Conservation (phyloP, 176 grass and related monocot species). For the Triticum monococcum region DNA sequence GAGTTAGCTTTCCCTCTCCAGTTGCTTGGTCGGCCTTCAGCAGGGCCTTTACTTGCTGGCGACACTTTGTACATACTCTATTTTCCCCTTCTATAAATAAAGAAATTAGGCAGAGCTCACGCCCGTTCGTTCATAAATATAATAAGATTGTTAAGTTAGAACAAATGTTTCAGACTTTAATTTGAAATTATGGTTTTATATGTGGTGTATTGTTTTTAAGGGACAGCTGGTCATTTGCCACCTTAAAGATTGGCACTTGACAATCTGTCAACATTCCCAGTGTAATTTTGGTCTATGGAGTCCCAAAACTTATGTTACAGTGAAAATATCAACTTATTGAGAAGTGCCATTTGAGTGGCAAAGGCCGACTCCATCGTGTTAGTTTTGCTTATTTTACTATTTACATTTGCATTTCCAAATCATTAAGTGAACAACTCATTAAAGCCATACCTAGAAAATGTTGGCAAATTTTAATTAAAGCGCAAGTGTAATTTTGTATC, state of each 20-base stretch:
- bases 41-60: neutral
- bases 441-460: neutral
- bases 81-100: neutral
- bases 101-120: neutral
- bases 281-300: neutral
- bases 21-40: neutral
- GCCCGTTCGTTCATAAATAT: neutral
- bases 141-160: conserved; percentile 12
- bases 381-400: neutral
- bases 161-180: neutral
- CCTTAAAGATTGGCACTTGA: neutral
- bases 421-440: neutral
- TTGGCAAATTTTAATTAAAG: neutral
- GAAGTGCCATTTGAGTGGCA: neutral
- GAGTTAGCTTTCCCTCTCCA: neutral
- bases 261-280: neutral
- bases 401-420: conserved; percentile 1
- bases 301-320: neutral
- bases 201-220: conserved; percentile 1
- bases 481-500: no score
- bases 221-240: neutral
- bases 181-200: neutral
- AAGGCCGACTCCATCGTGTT: neutral
- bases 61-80: neutral
- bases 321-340: neutral